Conservation (phyloP, 805 yeast genomes). For the Pichia membranifaciens region DNA sequence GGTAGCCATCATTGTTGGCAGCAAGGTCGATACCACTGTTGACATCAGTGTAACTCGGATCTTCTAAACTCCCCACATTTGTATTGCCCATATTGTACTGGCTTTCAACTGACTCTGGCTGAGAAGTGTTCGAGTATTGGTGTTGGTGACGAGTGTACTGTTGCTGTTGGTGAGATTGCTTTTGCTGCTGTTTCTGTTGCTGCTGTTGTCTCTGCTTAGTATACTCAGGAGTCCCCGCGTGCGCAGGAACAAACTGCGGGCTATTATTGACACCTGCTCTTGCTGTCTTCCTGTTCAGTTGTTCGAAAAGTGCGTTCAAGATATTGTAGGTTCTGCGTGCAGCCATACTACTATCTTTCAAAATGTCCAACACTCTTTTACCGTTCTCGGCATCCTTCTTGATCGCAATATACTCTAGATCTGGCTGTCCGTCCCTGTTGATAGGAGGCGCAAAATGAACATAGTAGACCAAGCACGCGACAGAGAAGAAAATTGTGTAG, state of each 20-base stretch:
- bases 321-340: slow-evolving; percentile 77
- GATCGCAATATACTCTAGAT: slow-evolving; percentile 51
- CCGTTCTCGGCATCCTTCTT: slow-evolving; percentile 79
- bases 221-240: slow-evolving; percentile 12
- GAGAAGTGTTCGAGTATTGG: not conserved
- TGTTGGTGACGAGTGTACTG: not conserved
- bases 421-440: slow-evolving; percentile 34
- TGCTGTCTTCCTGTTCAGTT: slow-evolving; percentile 68
- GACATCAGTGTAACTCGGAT: too few relatives aligned
- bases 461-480: slow-evolving; percentile 79
- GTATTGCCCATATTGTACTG: too few relatives aligned
- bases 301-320: slow-evolving; percentile 73
- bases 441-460: slow-evolving; percentile 46
- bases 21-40: too few relatives aligned
- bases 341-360: slow-evolving; percentile 71
- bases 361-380: slow-evolving; percentile 58
- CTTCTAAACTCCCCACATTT: too few relatives aligned
- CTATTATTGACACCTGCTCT: slow-evolving; percentile 25
- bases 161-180: slow-evolving; percentile 8
- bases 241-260: slow-evolving; percentile 11
- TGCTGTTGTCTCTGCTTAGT: slow-evolving; percentile 11
- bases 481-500: slow-evolving; percentile 82
- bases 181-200: slow-evolving; percentile 7
- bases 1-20: not conserved
- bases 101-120: not conserved